These are phyloP conservation scores for Tulasnella sp. DNA, from an alignment of 768 basidiomycete species.

Conservation along the genomic window DNA sequence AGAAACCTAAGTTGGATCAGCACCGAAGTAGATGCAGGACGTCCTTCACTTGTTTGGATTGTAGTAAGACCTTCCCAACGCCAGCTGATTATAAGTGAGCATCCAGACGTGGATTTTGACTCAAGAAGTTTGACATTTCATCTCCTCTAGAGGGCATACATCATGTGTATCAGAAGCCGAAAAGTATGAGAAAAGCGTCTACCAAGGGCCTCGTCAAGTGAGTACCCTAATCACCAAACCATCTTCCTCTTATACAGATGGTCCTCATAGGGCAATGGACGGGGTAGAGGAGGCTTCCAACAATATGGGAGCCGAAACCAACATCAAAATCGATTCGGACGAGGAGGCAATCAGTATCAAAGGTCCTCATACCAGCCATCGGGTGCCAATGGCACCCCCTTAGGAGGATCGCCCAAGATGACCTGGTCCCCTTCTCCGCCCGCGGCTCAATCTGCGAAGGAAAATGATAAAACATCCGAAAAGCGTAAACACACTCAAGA, in stretches of 20 bases:
- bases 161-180: slow-evolving; percentile 82
- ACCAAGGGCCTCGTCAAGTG: slow-evolving; percentile 57
- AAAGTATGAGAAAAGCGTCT: slow-evolving; percentile 80
- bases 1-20: slow-evolving; percentile 85
- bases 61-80: slow-evolving; percentile 64
- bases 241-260: background rate
- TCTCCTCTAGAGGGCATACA: slow-evolving; percentile 35
- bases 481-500: background rate
- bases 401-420: background rate
- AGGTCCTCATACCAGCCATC: background rate
- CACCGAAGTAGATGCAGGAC: slow-evolving; percentile 45
- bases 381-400: background rate
- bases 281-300: background rate
- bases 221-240: slow-evolving; percentile 20
- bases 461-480: background rate
- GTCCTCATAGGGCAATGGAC: background rate
- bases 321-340: background rate
- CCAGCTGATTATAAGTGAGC: slow-evolving; percentile 59
- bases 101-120: background rate
- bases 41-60: slow-evolving; percentile 77
- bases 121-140: background rate
- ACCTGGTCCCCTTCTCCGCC: background rate
- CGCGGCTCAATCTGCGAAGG: background rate
- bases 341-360: background rate
- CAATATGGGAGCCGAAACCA: background rate